Evolutionary conservation across 192 early-diverging fungal genomes (phyloP), one percentile per base, ranked within the genome.

Genomic region (Rhizophagus prolifer): DNA sequence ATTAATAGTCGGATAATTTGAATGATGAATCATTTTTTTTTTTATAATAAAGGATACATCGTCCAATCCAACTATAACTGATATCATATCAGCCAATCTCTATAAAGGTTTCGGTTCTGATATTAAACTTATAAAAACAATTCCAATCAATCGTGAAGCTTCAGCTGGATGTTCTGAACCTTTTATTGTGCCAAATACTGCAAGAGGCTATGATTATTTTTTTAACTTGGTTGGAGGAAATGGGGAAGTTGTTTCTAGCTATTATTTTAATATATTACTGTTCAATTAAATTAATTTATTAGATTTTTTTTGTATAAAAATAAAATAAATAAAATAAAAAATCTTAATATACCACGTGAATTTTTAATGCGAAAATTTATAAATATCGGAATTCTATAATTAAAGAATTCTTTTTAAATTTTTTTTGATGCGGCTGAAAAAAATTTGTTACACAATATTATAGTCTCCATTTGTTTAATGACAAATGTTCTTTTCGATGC

Each of bases 231-330:
- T 63, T 28, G 61, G 61, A 30, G 28, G 28, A 12, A 63, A 63
- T 63, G 25, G 28, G 4, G 61, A 63, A 63, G 28, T 63, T 63
- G 12, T 63, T 9, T 4, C 23, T 30, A 63, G 61, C 13, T 63
- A 63, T 63, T 63, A 63, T 63, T 63, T 63, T 54, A 54, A 54
- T 54, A 54, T 54, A 54, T 54, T 54, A 54, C 3, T n/a, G 50
- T 21, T n/a, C 6, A 54, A 54, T 54, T 16, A 21, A 54, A 21
- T 16, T 50, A 16, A 13, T 50, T 16, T 31, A 2, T 31, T 31
- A 2, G 1, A 2, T 31, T 31, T 31, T 31, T 31, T 31, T 31
- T 31, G 3, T n/a, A n/a, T n/a, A n/a, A n/a, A n/a, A n/a, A n/a
- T n/a, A n/a, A n/a, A n/a, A n/a, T n/a, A n/a, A n/a, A n/a, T n/a